Conservation (phyloP, 345 rosid species). For the Gossypioides kirkii region DNA sequence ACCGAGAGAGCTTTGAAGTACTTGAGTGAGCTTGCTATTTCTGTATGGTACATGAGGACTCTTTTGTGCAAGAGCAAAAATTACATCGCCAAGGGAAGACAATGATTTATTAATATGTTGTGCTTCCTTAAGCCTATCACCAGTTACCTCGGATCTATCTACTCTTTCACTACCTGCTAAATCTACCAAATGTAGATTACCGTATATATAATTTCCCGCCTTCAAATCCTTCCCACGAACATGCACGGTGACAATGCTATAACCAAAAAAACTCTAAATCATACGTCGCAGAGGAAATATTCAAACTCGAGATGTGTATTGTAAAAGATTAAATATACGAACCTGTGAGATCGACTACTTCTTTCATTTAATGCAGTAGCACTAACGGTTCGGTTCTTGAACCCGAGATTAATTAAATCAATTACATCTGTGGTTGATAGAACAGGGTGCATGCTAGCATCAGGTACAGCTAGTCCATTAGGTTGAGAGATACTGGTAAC, state of each 20-base stretch:
- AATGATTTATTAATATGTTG: slow-evolving; percentile 95
- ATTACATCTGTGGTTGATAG: slow-evolving; percentile 67
- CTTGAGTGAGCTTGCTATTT: slow-evolving; percentile 98
- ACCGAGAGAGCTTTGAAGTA: slow-evolving; percentile 90
- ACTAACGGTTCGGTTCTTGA: slow-evolving; percentile 65
- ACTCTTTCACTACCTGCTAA: slow-evolving; percentile 98
- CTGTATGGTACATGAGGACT: slow-evolving; percentile 77
- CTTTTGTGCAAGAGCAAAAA: slow-evolving; percentile 87
- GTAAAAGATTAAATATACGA: not conserved
- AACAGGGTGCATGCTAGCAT: slow-evolving; percentile 79
- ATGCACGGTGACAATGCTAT: slow-evolving; percentile 82
- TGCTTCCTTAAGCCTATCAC: slow-evolving; percentile 94
- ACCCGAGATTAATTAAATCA: slow-evolving; percentile 68
- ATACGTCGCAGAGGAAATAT: slow-evolving; percentile 12
- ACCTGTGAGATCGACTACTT: slow-evolving; percentile 98
- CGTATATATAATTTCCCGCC: slow-evolving; percentile 44
- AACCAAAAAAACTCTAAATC: not conserved
- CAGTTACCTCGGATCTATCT: slow-evolving; percentile 93
- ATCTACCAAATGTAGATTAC: slow-evolving; percentile 92
- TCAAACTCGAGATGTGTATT: not conserved
- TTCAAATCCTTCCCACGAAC: slow-evolving; percentile 76
- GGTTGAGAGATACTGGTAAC: slow-evolving; percentile 43
- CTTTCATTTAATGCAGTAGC: slow-evolving; percentile 88
- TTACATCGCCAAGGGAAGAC: slow-evolving; percentile 96
- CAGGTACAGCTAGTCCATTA: slow-evolving; percentile 85